Conservation (phyloP, 495 filamentous ascomycete genomes). For the Talaromyces liani region DNA sequence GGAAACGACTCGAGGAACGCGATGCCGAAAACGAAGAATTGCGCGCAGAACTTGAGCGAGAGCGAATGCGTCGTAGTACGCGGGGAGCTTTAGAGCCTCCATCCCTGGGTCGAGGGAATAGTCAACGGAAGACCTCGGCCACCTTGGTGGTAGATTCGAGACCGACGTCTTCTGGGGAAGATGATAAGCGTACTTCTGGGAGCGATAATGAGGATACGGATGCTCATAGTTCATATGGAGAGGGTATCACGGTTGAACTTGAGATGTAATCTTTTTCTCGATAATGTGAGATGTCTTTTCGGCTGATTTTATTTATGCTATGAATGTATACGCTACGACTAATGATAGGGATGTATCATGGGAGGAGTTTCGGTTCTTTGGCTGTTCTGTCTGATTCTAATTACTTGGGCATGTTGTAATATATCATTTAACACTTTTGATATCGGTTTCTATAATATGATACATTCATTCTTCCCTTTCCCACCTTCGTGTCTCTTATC, state of each 20-base stretch:
- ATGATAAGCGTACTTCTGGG: conserved; percentile 9
- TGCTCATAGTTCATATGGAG: conserved; percentile 35
- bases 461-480: not conserved
- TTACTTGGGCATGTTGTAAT: not conserved
- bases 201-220: conserved; percentile 24
- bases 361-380: not conserved
- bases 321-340: not conserved
- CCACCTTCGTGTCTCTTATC: too few species aligned
- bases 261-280: conserved; percentile 23
- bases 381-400: not conserved
- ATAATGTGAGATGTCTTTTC: not conserved
- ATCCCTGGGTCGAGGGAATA: not conserved
- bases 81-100: conserved; percentile 7
- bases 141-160: conserved; percentile 4
- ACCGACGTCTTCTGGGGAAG: conserved; percentile 8
- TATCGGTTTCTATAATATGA: conserved; percentile 1
- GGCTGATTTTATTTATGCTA: not conserved
- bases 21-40: conserved; percentile 70
- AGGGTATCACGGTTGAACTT: conserved; percentile 38
- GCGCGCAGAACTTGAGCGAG: conserved; percentile 59
- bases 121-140: not conserved
- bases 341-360: not conserved
- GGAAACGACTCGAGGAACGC: conserved; percentile 77
- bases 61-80: conserved; percentile 39
- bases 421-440: not conserved